These are phyloP conservation scores for Beauveria bassiana DNA, from an alignment of 2,329 filamentous ascomycete genomes.

Conservation along the genomic window DNA sequence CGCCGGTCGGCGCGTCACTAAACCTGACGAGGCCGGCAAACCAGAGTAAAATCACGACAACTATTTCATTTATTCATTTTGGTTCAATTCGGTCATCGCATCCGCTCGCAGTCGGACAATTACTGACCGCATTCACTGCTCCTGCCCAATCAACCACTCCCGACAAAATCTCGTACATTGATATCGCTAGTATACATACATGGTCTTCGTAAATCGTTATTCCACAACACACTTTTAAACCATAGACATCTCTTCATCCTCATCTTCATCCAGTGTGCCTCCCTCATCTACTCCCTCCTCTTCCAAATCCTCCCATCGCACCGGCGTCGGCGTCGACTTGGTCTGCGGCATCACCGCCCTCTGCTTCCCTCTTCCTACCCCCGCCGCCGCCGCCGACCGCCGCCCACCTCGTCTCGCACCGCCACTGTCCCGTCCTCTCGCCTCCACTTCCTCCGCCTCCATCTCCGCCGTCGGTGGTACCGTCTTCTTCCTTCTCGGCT, in stretches of 20 bases:
- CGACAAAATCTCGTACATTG: neutral
- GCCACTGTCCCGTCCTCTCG: neutral
- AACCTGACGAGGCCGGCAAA: neutral
- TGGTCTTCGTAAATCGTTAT: neutral
- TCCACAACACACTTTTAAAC: slow-evolving; percentile 11
- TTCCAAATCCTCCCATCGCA: slow-evolving; percentile 10
- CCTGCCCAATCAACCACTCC: neutral
- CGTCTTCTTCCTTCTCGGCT: slow-evolving; percentile 13
- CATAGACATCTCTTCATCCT: slow-evolving; percentile 19
- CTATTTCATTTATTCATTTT: too few relatives aligned
- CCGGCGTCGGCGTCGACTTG: slow-evolving; percentile 11
- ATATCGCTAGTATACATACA: neutral
- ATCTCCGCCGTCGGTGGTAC: neutral
- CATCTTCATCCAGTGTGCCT: slow-evolving; percentile 10
- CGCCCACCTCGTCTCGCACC: slow-evolving; percentile 9
- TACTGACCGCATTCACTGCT: neutral
- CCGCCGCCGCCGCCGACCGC: neutral
- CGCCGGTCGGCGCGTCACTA: too few relatives aligned
- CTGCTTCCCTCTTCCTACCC: neutral
- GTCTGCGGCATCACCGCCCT: neutral
- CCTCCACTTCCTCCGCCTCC: neutral
- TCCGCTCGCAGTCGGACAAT: neutral
- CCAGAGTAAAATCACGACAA: too few relatives aligned
- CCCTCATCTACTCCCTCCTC: slow-evolving; percentile 17
- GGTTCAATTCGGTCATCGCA: neutral